Evolutionary conservation across 345 rosid species (phyloP), one percentile per base, ranked within the genome.

Genomic region (Carallia pectinifolia): DNA sequence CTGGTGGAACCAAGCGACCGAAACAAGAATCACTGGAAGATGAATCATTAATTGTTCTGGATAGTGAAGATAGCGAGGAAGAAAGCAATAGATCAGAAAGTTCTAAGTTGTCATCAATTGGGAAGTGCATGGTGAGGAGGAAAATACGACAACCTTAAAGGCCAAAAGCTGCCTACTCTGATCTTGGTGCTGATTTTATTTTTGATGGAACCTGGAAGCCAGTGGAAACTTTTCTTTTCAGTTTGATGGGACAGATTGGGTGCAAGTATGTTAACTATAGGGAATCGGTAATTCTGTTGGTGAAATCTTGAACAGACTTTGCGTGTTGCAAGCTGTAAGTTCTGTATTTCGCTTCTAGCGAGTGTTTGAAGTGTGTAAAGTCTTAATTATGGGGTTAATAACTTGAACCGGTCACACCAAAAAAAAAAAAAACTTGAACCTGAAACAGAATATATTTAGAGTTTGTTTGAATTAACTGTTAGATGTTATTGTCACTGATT

Each of bases 61-160:
- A 92, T 73, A 88, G 96, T 54, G 96, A 92, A 75, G 96, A 90
- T 5, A 88, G 94, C 34, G 96, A 84, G 67, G 87, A 84, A 19
- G 93, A 89, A 73, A 80, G 27, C 27, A 72, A 64, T 53, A 72
- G 71, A 65, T 60, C 72, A 36, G 27, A 23, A 38, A 82, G 85
- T 81, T 67, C 67, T 44, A 78, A 74, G 68, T 67, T 77, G 74
- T 71, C 81, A 53, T 27, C 83, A 61, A 74, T 72, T 66, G 64
- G 84, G 60, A 86, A 76, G 71, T 78, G 81, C 23, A 27, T 68
- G 8, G 68, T 67, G 27, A 75, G 73, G 75, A 38, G 76, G 68
- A 83, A 68, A 69, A 55, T 53, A 47, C 75, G 13, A 40, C 17
- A 73, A 66, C 75, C 81, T 65, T 74, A 72, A 76, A 13, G 19